phyloP scores from a whole-genome alignment of 768 basidiomycete species.

The Obba rivulosa region DNA sequence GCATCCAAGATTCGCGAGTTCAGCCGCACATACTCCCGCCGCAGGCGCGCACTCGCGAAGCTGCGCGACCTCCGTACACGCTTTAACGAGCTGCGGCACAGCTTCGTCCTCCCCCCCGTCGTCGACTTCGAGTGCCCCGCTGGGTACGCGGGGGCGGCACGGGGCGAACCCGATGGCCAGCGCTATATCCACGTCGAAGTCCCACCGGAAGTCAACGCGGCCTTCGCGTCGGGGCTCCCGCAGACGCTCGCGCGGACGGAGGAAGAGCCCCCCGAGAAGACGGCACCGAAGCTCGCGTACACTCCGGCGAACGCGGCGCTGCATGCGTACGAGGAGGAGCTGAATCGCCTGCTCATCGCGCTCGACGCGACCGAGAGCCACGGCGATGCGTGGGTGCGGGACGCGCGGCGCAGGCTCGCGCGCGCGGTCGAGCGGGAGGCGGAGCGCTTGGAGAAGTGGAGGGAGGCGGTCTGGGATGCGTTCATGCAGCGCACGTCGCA shows the following conservation, averaged over 20 bases:
- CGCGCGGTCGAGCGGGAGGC: slow-evolving; percentile 57
- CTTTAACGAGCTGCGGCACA: slow-evolving; percentile 38
- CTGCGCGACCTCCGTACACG: slow-evolving; percentile 35
- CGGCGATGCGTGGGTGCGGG: slow-evolving; percentile 50
- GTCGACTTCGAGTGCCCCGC: slow-evolving; percentile 38
- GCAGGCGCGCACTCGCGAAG: slow-evolving; percentile 29
- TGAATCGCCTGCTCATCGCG: slow-evolving; percentile 56
- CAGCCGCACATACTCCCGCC: slow-evolving; percentile 35
- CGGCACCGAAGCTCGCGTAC: slow-evolving; percentile 47
- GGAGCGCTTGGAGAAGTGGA: slow-evolving; percentile 38
- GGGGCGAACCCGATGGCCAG: not conserved
- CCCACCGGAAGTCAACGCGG: slow-evolving; percentile 3
- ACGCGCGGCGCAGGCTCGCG: slow-evolving; percentile 46
- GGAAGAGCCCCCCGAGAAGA: slow-evolving; percentile 2
- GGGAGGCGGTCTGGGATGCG: slow-evolving; percentile 18
- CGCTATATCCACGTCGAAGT: slow-evolving; percentile 1
- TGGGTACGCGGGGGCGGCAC: not conserved
- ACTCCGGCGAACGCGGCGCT: slow-evolving; percentile 54
- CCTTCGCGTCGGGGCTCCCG: not conserved
- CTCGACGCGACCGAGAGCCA: slow-evolving; percentile 67
- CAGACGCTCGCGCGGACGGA: too few species aligned
- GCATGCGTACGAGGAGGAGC: slow-evolving; percentile 56
- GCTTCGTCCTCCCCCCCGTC: slow-evolving; percentile 38
- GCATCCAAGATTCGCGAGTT: slow-evolving; percentile 43
- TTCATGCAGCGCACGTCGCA: not conserved